Conservation (phyloP, 2,329 filamentous ascomycete species). For the Fusarium napiforme region DNA sequence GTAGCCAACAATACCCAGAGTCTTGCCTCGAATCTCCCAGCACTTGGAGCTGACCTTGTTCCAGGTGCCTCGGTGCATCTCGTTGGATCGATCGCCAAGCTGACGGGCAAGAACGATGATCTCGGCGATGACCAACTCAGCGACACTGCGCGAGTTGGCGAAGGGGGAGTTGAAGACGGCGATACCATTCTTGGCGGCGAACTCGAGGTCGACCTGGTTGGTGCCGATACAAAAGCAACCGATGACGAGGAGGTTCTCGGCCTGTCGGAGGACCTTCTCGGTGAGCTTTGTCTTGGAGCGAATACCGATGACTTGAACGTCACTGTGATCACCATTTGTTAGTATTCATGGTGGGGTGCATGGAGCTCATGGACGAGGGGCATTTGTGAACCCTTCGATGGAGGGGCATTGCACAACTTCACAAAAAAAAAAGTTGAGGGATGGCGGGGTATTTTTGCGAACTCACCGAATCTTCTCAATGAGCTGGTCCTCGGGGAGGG, state of each 20-base stretch:
- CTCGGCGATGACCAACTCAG: slow-evolving; percentile 93
- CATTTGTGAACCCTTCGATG: slow-evolving; percentile 12
- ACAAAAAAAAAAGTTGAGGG: slow-evolving; percentile 17
- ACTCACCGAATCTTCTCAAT: slow-evolving; percentile 94
- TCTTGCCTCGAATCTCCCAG: slow-evolving; percentile 99
- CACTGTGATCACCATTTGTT: slow-evolving; percentile 60
- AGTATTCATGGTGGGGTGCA: slow-evolving; percentile 27
- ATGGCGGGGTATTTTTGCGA: slow-evolving; percentile 30
- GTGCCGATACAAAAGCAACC: slow-evolving; percentile 99
- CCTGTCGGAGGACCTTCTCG: slow-evolving; percentile 83
- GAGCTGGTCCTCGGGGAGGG: slow-evolving; percentile 89
- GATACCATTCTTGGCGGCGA: slow-evolving; percentile 85
- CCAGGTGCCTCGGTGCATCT: slow-evolving; percentile 95
- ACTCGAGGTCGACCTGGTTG: slow-evolving; percentile 90
- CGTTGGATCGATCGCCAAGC: slow-evolving; percentile 89
- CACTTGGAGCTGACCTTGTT: slow-evolving; percentile 97
- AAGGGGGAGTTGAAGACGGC: slow-evolving; percentile 99
- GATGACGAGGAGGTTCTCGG: slow-evolving; percentile 93
- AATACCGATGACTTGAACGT: slow-evolving; percentile 97
- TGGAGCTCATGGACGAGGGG: slow-evolving; percentile 20
- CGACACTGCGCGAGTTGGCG: slow-evolving; percentile 96
- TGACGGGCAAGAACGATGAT: slow-evolving; percentile 93
- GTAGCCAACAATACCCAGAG: slow-evolving; percentile 94
- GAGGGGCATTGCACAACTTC: slow-evolving; percentile 33
- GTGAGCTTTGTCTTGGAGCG: slow-evolving; percentile 97